Base-by-base conservation (phyloP, 768 basidiomycete species). In the Agaricus subrufescens region DNA sequence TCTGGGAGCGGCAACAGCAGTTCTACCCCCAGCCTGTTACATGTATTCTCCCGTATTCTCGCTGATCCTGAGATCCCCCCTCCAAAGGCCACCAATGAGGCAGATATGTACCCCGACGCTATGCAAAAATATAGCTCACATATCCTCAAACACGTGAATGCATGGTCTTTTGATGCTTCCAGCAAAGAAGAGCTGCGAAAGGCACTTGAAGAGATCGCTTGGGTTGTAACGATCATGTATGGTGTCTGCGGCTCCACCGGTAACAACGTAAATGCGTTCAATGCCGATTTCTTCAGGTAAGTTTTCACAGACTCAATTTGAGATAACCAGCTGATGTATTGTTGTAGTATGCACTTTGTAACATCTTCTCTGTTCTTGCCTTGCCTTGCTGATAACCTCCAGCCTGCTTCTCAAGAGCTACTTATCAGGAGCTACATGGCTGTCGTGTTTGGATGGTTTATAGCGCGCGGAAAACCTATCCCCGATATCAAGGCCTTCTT, bases 321-420 rank as follows among this genome's bases (percentile, higher is more conserved):
- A 5, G 19, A 4, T 23, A 7, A 44, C 12, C 2, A 45, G 34
- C 10, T 52, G 3, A 15, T 44, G 14, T 34, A 25, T 15, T 27
- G 2, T 50, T 25, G 27, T n/a, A 89, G 86, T 15, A 82, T 86
- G 72, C 88, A 83, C 59, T 67, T 84, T 2, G 77, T 89, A 42
- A 91, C 87, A 0, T 87, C 86, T 4, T 75, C 82, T 4, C 61
- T 86, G 31, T 86, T 88, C 72, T 63, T 87, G 26, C 73, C 82
- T 0, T 78, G 83, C 1, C 52, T 83, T 46, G 63, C 76, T 37
- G 72, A 71, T 0, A 60, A 63, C 27, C 67, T 81, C 47, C 65
- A 73, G 5, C 74, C 73, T 0, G 38, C 65, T 1, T 81, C 81
- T 0, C 77, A 81, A 56, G 72, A 70, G 2, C 66, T 80, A 14